A percentile compares a stretch with the other conserved stretches of the same genome.
Evolutionary conservation across 2,329 filamentous ascomycete genomes (phyloP).

Genomic region (Calonectria naviculata): DNA sequence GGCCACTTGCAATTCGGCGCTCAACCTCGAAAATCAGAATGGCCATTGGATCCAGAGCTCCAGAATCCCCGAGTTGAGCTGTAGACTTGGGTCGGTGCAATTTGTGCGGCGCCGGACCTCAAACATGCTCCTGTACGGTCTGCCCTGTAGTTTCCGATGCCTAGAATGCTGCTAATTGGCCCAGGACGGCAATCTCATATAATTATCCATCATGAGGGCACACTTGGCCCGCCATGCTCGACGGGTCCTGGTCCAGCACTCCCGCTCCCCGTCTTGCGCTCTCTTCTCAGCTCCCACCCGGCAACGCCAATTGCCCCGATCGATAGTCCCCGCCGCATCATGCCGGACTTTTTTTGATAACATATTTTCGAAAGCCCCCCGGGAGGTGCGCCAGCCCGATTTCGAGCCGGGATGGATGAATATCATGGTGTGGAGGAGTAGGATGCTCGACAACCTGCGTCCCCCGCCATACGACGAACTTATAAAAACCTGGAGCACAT

Average conservation of each 20-base stretch:
- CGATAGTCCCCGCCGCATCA: slow-evolving; percentile 34
- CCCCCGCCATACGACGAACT: slow-evolving; percentile 74
- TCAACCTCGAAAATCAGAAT: slow-evolving; percentile 38
- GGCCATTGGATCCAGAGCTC: slow-evolving; percentile 35
- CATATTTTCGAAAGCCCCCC: slow-evolving; percentile 69
- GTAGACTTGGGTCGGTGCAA: slow-evolving; percentile 17
- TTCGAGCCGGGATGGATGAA: slow-evolving; percentile 78
- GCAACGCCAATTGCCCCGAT: slow-evolving; percentile 38
- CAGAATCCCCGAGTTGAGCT: slow-evolving; percentile 29
- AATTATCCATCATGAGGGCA: slow-evolving; percentile 55
- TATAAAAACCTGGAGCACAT: slow-evolving; percentile 70
- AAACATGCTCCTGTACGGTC: slow-evolving; percentile 41
- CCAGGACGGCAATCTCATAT: slow-evolving; percentile 38
- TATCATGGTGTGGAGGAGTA: slow-evolving; percentile 75
- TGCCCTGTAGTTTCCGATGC: background rate
- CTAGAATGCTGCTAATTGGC: slow-evolving; percentile 16
- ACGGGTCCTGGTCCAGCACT: slow-evolving; percentile 50
- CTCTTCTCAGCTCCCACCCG: slow-evolving; percentile 43
- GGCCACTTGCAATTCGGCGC: slow-evolving; percentile 22
- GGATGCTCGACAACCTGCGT: slow-evolving; percentile 71
- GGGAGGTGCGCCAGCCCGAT: slow-evolving; percentile 69
- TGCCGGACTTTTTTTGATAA: slow-evolving; percentile 66
- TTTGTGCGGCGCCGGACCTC: slow-evolving; percentile 25
- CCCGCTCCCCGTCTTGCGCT: slow-evolving; percentile 48
- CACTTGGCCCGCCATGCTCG: slow-evolving; percentile 57